Evolutionary conservation across 1,284 basidiomycete genomes (phyloP), one percentile per base, ranked within the genome.

Genomic region (Coniferiporia sulphurascens): DNA sequence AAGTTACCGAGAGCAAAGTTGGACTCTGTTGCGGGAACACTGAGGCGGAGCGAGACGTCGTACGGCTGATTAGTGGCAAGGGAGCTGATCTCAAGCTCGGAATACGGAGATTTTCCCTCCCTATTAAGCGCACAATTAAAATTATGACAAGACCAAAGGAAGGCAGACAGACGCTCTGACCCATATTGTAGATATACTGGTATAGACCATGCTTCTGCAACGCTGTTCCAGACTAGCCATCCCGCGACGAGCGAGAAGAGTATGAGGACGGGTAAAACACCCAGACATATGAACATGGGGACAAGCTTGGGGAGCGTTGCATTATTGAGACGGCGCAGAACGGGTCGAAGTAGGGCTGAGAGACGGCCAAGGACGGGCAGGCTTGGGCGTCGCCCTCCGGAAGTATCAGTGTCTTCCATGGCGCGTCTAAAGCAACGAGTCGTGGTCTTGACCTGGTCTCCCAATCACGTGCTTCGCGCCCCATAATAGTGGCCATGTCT

Each of bases 1-100:
- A 92, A 92, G 70, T 92, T 92, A 32, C 89, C 89, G 0, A 92
- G 78, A 3, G 76, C 84, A 65, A 81, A 74, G 72, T 90, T 92
- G 15, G 83, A 71, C 60, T 84, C 80, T n/a, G 78, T 79, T 1
- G 81, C 75, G 12, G 90, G 90, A 2, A 92, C 74, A 19, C 73
- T 70, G n/a, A 92, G 74, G 56, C 83, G 79, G 12, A 91, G 72
- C 44, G 81, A 83, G 53, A 92, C 75, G 64, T 90, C 83, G 59
- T 91, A 92, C 7, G 80, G 80, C 62, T 91, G 89, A 43, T 78
- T 72, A 17, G 80, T 65, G 52, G 78, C 76, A 27, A 91, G 73
- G 12, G 69, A 57, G 4, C 83, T 78, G 0, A 91, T 69, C 1
- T 69, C 61, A 1, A 77, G 65, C 41, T 81, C 73, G 3, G 87